Percentiles rank a stretch among this genome's conserved stretches.
Conservation (phyloP, 371 early-diverging fungal species). For the Batrachochytrium dendrobatidis region DNA sequence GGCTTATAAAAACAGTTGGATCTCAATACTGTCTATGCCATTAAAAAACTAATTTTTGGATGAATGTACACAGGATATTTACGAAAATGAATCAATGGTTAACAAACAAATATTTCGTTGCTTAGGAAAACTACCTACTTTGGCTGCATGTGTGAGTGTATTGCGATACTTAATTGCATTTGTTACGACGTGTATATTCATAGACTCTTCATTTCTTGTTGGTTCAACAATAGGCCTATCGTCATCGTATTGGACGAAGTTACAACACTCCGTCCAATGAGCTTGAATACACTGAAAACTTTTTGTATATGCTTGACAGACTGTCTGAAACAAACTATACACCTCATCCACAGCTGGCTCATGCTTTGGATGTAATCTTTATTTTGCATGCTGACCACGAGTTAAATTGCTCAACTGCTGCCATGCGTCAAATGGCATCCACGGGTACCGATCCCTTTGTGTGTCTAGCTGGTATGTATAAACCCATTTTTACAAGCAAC, state of each 20-base stretch:
- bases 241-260: constrained; percentile 47
- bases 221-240: constrained; percentile 20
- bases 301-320: constrained; percentile 55
- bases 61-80: constrained; percentile 18
- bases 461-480: constrained; percentile 17
- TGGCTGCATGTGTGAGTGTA: constrained; percentile 39
- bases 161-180: neutral
- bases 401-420: constrained; percentile 53
- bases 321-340: constrained; percentile 47
- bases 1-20: too few relatives aligned
- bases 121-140: constrained; percentile 52
- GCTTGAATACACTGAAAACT: constrained; percentile 52
- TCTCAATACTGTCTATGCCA: neutral
- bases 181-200: neutral
- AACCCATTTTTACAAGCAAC: neutral
- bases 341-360: constrained; percentile 48
- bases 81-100: constrained; percentile 31
- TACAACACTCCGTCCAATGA: constrained; percentile 48
- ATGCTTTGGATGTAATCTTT: constrained; percentile 56
- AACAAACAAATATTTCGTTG: constrained; percentile 61
- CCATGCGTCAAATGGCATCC: constrained; percentile 59
- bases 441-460: constrained; percentile 55
- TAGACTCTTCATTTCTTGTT: neutral
- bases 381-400: constrained; percentile 59
- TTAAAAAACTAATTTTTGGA: neutral